Conservation (phyloP, 352 stramenopile species). For the Globisporangium echinulatum region DNA sequence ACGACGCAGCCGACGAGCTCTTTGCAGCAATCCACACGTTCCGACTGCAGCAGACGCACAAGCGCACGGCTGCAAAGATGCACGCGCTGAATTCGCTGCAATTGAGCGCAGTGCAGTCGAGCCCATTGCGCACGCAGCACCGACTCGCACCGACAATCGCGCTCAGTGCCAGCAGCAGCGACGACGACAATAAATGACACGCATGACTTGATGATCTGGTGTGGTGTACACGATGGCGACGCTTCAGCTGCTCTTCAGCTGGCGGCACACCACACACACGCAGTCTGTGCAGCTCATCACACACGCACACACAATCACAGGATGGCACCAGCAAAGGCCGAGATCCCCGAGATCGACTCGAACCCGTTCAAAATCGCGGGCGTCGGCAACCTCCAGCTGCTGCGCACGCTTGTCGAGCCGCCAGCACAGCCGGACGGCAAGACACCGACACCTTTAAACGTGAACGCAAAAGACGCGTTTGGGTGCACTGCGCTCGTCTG, state of each 20-base stretch:
- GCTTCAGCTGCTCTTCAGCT: too few species aligned
- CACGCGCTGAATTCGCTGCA: slow-evolving; percentile 17
- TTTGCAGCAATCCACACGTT: slow-evolving; percentile 29
- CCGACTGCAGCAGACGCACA: slow-evolving; percentile 18
- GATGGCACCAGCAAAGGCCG: slow-evolving; percentile 41
- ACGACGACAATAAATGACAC: not conserved
- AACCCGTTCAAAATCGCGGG: slow-evolving; percentile 85
- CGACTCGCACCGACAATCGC: not conserved
- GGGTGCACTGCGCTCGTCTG: slow-evolving; percentile 78
- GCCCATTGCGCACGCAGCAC: not conserved
- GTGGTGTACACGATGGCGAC: too few species aligned
- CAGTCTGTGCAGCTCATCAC: not conserved
- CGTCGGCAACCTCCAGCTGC: slow-evolving; percentile 65
- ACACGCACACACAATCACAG: too few species aligned
- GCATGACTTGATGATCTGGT: not conserved
- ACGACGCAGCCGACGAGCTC: slow-evolving; percentile 36
- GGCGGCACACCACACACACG: not conserved
- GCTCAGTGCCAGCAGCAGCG: not conserved
- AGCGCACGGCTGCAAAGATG: slow-evolving; percentile 27
- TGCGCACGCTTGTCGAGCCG: slow-evolving; percentile 64
- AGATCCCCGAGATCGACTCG: slow-evolving; percentile 72
- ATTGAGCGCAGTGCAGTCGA: slow-evolving; percentile 1
- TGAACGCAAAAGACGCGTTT: slow-evolving; percentile 78
- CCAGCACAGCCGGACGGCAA: slow-evolving; percentile 31
- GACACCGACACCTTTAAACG: slow-evolving; percentile 37